Percentiles rank a stretch among this genome's conserved stretches.
Evolutionary conservation across 352 stramenopile species (phyloP).

Genomic region (Pythium vanterpoolii): DNA sequence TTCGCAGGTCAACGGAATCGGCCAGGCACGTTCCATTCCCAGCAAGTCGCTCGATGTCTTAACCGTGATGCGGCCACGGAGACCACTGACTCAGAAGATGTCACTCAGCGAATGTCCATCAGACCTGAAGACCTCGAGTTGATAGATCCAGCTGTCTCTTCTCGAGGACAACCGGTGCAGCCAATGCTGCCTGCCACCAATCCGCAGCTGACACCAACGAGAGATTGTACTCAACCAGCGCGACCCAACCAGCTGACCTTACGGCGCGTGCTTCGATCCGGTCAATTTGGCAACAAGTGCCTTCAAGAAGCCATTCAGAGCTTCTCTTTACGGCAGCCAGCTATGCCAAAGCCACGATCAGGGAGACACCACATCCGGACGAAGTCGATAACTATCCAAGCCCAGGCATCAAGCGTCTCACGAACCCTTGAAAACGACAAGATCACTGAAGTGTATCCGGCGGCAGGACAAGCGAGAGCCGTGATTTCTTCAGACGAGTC

Average conservation of each 20-base stretch:
- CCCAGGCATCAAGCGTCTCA: neutral
- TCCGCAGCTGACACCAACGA: neutral
- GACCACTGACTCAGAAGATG: neutral
- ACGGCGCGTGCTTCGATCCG: slow-evolving; percentile 27
- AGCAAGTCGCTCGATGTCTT: neutral
- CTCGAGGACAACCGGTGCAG: neutral
- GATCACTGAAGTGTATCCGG: neutral
- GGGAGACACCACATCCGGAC: neutral
- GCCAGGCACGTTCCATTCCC: neutral
- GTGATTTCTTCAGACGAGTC: neutral
- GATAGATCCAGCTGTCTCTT: neutral
- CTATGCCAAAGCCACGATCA: neutral
- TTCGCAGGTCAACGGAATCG: neutral
- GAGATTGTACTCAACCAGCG: neutral
- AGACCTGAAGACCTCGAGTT: neutral
- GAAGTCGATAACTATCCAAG: neutral
- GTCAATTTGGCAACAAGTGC: slow-evolving; percentile 67
- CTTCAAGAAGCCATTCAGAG: slow-evolving; percentile 52
- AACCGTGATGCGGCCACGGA: neutral
- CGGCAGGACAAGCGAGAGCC: neutral
- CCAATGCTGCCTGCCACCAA: neutral
- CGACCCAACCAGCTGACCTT: neutral
- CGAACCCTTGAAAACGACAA: neutral
- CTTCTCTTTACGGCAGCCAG: slow-evolving; percentile 44
- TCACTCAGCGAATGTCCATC: neutral